phyloP scores from a whole-genome alignment of 805 yeast genomes.

The Ogataea ganodermae region DNA sequence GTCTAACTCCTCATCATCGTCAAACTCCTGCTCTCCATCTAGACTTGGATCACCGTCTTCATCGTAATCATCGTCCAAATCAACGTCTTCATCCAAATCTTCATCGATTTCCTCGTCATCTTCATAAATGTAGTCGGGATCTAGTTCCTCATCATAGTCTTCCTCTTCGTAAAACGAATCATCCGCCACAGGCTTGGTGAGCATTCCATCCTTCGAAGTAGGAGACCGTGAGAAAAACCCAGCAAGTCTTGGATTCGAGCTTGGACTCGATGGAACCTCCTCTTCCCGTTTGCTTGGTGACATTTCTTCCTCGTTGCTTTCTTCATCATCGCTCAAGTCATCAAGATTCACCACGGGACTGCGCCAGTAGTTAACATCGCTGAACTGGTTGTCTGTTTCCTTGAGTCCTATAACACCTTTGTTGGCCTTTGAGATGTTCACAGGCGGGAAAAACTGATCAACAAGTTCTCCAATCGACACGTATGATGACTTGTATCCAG shows the following conservation, averaged over 20 bases:
- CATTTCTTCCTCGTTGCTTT: slow-evolving; percentile 29
- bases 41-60: slow-evolving; percentile 37
- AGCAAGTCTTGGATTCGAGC: slow-evolving; percentile 20
- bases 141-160: slow-evolving; percentile 29
- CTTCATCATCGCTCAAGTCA: slow-evolving; percentile 58
- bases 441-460: slow-evolving; percentile 97
- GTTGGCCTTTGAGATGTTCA: slow-evolving; percentile 29
- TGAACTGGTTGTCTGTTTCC: slow-evolving; percentile 60
- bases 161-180: slow-evolving; percentile 32
- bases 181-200: slow-evolving; percentile 38
- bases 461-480: slow-evolving; percentile 89
- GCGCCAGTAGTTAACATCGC: slow-evolving; percentile 92
- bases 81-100: slow-evolving; percentile 32
- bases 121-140: slow-evolving; percentile 22
- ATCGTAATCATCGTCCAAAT: slow-evolving; percentile 33
- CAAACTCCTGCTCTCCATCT: slow-evolving; percentile 29
- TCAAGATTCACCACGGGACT: slow-evolving; percentile 69
- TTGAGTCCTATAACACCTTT: slow-evolving; percentile 21
- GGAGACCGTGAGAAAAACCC: slow-evolving; percentile 25
- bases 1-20: slow-evolving; percentile 22
- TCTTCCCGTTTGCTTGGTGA: slow-evolving; percentile 22
- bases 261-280: slow-evolving; percentile 8
- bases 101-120: slow-evolving; percentile 36
- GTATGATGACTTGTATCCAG: slow-evolving; percentile 88
- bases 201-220: slow-evolving; percentile 17